Evolutionary conservation across 2,329 filamentous ascomycete species (phyloP).

Genomic region (Dryadomyces quercivorus): DNA sequence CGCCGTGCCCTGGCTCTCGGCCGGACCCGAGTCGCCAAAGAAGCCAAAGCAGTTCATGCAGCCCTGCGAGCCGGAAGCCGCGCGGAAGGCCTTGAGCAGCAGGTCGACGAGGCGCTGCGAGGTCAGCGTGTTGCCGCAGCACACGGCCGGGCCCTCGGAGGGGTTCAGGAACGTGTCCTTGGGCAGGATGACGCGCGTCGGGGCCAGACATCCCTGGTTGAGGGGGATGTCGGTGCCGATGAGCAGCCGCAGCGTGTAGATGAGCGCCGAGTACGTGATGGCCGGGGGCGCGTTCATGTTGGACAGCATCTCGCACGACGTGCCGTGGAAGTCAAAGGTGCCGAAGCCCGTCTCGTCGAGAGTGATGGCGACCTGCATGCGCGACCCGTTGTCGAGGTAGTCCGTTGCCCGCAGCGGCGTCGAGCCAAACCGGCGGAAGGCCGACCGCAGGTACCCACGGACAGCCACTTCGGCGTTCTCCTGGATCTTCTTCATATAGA

Average conservation of each 20-base stretch:
- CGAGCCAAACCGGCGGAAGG: conserved; percentile 47
- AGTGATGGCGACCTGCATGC: conserved; percentile 60
- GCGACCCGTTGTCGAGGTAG: conserved; percentile 80
- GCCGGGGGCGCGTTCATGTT: conserved; percentile 69
- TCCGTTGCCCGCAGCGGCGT: conserved; percentile 60
- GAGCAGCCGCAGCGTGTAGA: conserved; percentile 70
- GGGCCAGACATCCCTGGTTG: conserved; percentile 72
- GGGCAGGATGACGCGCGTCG: conserved; percentile 62
- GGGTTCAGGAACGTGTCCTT: conserved; percentile 61
- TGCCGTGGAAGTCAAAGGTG: conserved; percentile 64
- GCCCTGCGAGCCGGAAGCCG: conserved; percentile 66
- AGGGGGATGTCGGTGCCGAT: conserved; percentile 72
- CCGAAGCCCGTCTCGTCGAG: conserved; percentile 69
- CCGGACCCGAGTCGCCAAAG: conserved; percentile 45
- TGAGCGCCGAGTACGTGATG: conserved; percentile 67
- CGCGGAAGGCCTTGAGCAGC: conserved; percentile 65
- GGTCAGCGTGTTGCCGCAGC: conserved; percentile 72
- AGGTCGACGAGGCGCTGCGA: conserved; percentile 74
- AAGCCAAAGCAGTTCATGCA: conserved; percentile 79
- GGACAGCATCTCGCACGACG: conserved; percentile 60
- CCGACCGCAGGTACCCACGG: conserved; percentile 56
- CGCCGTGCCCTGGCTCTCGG: conserved; percentile 42
- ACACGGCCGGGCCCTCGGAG: conserved; percentile 63
- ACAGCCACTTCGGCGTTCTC: conserved; percentile 68
- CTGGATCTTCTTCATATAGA: conserved; percentile 76